Conservation (phyloP, 345 rosid species). For the Bretschneidera sinensis region DNA sequence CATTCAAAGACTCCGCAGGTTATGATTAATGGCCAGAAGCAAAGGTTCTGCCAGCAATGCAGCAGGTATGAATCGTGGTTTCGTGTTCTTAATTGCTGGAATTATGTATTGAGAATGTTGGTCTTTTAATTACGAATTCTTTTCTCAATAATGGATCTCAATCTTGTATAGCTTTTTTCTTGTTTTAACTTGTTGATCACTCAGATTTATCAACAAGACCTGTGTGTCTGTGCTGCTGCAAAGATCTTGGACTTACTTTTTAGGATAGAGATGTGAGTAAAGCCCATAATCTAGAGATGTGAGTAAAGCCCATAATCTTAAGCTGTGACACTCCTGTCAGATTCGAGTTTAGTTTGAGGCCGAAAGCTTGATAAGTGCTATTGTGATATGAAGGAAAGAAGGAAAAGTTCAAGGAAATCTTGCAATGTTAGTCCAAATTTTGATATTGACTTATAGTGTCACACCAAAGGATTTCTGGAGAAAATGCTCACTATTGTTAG, state of each 20-base stretch:
- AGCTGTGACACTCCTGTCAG: too few relatives aligned
- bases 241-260: neutral
- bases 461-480: neutral
- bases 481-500: neutral
- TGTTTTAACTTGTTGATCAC: neutral
- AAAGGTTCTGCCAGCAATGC: slow-evolving; percentile 92
- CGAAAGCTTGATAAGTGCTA: neutral
- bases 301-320: neutral
- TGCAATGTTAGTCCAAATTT: neutral
- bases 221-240: neutral
- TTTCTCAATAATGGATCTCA: neutral
- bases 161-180: neutral
- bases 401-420: neutral
- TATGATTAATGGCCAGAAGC: slow-evolving; percentile 55
- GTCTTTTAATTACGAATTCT: neutral
- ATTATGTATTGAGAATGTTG: neutral
- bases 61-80: slow-evolving; percentile 48
- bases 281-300: too few relatives aligned
- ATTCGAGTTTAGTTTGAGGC: neutral
- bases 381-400: neutral
- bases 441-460: neutral
- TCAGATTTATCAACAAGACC: neutral
- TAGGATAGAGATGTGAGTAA: too few relatives aligned
- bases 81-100: neutral
- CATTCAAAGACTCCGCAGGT: slow-evolving; percentile 82